Base-by-base conservation (phyloP, 2,329 filamentous ascomycete species). In the Incumbomyces delicatus region DNA sequence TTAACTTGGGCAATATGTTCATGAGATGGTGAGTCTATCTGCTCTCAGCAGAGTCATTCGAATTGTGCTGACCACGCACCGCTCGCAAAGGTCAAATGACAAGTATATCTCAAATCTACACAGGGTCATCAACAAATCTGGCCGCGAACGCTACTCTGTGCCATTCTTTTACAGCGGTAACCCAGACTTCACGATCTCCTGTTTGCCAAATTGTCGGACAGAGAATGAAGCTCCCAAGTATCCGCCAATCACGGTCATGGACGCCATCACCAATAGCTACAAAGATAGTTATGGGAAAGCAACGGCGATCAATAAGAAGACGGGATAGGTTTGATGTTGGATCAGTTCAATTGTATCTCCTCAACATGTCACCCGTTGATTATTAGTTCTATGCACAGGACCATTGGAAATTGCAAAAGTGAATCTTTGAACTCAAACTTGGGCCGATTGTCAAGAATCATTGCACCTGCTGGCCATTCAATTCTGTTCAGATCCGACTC, bases 221-320 rank as follows among this genome's bases (percentile, higher is more conserved):
- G 56, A 58, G 20, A 64, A 58, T 4, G 64, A 69, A 44, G 42
- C 50, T 39, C 56, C 61, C 1, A 71, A 69, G 50, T 71, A 70
- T 48, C 50, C 54, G 2, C 65, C 66, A 0, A 66, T 70, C 31
- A 68, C 67, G 6, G 68, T 70, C 4, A 60, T 67, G 50, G 60
- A 68, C 29, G 63, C 64, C 43, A 63, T 71, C 5, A 56, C 59
- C 39, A 60, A 58, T 0, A 61, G 65, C n/a, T 71, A 71, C 49
- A 60, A 62, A 38, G 62, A 65, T 49, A 69, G 64, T 44, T 71
- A 70, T 57, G 67, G 67, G 10, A 47, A 47, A 10, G 48, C 50
- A 17, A 36, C 38, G 11, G 48, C 31, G 2, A 46, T 46, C 44
- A 48, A 52, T 16, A 33, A 22, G 31, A 12, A 17, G 42, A 13